These are phyloP conservation scores for Geranium rotundifolium DNA, from an alignment of 345 rosid genomes.

Conservation along the genomic window DNA sequence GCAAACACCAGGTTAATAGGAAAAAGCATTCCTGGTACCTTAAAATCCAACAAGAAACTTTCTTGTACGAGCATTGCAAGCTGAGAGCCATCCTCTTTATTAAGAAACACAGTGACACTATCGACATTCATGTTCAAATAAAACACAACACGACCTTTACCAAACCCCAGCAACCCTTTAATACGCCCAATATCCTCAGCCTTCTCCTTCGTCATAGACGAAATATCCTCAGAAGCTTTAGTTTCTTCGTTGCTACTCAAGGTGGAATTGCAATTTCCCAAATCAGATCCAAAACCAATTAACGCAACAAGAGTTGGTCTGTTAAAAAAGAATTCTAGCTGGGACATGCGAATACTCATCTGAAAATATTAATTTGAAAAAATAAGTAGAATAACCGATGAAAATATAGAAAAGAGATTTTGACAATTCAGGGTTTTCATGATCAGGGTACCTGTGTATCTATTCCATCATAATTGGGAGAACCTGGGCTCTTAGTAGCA, in stretches of 20 bases:
- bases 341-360: constrained; percentile 97
- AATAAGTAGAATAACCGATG: constrained; percentile 19
- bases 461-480: constrained; percentile 78
- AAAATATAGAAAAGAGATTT: constrained; percentile 6
- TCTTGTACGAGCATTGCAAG: constrained; percentile 95
- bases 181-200: constrained; percentile 58
- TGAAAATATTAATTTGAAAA: constrained; percentile 30
- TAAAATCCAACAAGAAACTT: constrained; percentile 76
- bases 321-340: constrained; percentile 87
- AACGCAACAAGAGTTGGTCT: constrained; percentile 92
- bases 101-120: constrained; percentile 79
- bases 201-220: constrained; percentile 43
- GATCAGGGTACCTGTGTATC: constrained; percentile 69
- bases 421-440: constrained; percentile 11
- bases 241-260: constrained; percentile 21
- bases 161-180: constrained; percentile 87
- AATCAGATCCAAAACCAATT: constrained; percentile 83
- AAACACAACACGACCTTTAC: constrained; percentile 89
- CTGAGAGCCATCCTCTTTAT: constrained; percentile 94
- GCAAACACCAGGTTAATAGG: neutral
- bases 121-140: constrained; percentile 77
- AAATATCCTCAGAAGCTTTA: constrained; percentile 31
- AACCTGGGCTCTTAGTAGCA: constrained; percentile 57
- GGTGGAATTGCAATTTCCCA: constrained; percentile 32
- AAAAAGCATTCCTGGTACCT: constrained; percentile 33